Evolutionary conservation across 2,329 filamentous ascomycete genomes (phyloP), one percentile per base, ranked within the genome.

Genomic region (Nemania bipapillata): DNA sequence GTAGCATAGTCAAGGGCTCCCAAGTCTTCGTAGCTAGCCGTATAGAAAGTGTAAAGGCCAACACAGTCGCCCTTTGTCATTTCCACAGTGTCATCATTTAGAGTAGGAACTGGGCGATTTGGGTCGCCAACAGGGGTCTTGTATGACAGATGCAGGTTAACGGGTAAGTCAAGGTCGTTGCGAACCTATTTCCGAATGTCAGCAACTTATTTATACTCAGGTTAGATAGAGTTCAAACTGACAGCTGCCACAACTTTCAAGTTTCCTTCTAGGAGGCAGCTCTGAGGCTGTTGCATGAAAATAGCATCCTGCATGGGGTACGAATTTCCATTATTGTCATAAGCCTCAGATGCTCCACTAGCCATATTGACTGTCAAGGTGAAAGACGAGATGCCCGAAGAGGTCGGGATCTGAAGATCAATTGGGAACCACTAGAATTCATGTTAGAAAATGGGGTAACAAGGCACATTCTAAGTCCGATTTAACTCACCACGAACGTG

Each of bases 311-410:
- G 82, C 2, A 90, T 73, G 2, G 83, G 83, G 66, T 88, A 90
- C 1, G 80, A 81, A 42, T 82, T 80, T 6, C 87, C 87, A 72
- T 89, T 89, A 76, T 90, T 90, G 73, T 88, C 83, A 70, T 83
- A 85, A 0, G 76, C 75, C 65, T 82, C 77, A 24, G 78, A 83
- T 17, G 81, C 79, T 6, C 86, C 87, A 68, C 83, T 82, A 2
- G 79, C 80, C 61, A 82, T 79, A 63, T 83, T 85, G 60, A 90
- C 74, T 1, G 85, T 78, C 74, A 89, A 76, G 69, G 82, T 83
- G 80, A 91, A 87, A 71, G 90, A 84, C 47, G 90, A 85, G 79
- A 92, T 87, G 70, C 91, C 83, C 65, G 86, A 81, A 66, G 86
- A 79, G 72, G 87, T 81, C 69, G 86, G 77, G 73, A 94, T 85